These are phyloP conservation scores for Funneliformis geosporum DNA, from an alignment of 192 early-diverging fungal species.

Conservation along the genomic window DNA sequence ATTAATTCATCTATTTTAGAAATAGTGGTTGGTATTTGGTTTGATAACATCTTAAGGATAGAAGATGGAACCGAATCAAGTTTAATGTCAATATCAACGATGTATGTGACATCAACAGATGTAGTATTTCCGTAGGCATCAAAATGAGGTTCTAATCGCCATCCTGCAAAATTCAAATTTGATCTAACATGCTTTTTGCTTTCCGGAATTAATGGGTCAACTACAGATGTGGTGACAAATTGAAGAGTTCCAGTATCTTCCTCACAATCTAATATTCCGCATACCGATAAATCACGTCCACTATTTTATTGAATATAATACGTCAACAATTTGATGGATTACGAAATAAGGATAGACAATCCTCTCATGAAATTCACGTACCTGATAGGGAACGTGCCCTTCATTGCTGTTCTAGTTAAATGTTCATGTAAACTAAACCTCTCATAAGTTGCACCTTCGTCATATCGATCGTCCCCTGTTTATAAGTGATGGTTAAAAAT, in stretches of 20 bases:
- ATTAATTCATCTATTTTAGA: slow-evolving; percentile 46
- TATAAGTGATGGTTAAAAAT: neutral
- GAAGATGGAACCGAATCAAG: slow-evolving; percentile 44
- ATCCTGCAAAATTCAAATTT: slow-evolving; percentile 52
- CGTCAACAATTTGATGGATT: neutral
- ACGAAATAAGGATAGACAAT: neutral
- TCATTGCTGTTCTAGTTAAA: slow-evolving; percentile 45
- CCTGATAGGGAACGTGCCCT: slow-evolving; percentile 40
- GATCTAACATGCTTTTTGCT: slow-evolving; percentile 48
- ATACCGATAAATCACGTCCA: slow-evolving; percentile 48
- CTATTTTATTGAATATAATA: slow-evolving; percentile 8
- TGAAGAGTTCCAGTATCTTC: slow-evolving; percentile 46
- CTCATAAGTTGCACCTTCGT: slow-evolving; percentile 49
- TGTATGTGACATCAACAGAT: slow-evolving; percentile 45
- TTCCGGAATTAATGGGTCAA: slow-evolving; percentile 50
- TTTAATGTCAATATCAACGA: slow-evolving; percentile 55
- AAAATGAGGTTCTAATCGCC: slow-evolving; percentile 50
- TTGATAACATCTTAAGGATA: slow-evolving; percentile 45
- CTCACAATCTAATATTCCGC: slow-evolving; percentile 53
- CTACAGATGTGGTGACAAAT: slow-evolving; percentile 50
- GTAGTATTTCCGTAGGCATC: slow-evolving; percentile 43
- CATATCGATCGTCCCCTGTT: slow-evolving; percentile 47
- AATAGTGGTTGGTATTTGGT: slow-evolving; percentile 51
- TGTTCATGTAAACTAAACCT: slow-evolving; percentile 56
- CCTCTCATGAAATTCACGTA: neutral